phyloP scores from a whole-genome alignment of 2,329 filamentous ascomycete genomes.

The Colletotrichum sp. region DNA sequence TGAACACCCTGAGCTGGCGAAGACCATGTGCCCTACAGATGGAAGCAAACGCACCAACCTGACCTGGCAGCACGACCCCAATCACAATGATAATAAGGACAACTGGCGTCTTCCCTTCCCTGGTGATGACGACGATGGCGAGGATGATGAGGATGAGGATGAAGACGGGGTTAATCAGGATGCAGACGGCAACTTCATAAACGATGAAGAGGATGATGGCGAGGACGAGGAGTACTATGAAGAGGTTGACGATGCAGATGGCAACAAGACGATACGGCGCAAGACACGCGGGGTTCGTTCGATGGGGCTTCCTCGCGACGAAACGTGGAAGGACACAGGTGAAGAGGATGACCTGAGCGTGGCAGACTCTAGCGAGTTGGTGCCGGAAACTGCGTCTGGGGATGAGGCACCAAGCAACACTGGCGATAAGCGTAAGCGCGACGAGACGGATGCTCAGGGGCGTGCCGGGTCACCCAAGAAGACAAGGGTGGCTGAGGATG shows the following conservation, averaged over 20 bases:
- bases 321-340: slow-evolving; percentile 3
- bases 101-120: slow-evolving; percentile 5
- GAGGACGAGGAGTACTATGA: background rate
- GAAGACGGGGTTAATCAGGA: slow-evolving; percentile 26
- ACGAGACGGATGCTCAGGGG: background rate
- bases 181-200: slow-evolving; percentile 20
- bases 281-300: background rate
- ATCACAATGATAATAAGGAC: slow-evolving; percentile 30
- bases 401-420: background rate
- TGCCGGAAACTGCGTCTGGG: background rate
- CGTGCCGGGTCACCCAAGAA: background rate
- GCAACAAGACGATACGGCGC: background rate
- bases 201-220: slow-evolving; percentile 27
- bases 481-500: background rate
- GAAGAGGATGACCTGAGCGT: slow-evolving; percentile 7
- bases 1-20: slow-evolving; percentile 29
- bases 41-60: slow-evolving; percentile 19
- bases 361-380: background rate
- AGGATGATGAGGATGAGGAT: background rate
- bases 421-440: background rate
- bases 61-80: slow-evolving; percentile 35
- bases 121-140: background rate
- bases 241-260: background rate
- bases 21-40: slow-evolving; percentile 32
- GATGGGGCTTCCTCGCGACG: background rate